Evolutionary conservation across 441 rosid genomes (phyloP), one percentile per base, ranked within the genome.

Genomic region (Hura crepitans): DNA sequence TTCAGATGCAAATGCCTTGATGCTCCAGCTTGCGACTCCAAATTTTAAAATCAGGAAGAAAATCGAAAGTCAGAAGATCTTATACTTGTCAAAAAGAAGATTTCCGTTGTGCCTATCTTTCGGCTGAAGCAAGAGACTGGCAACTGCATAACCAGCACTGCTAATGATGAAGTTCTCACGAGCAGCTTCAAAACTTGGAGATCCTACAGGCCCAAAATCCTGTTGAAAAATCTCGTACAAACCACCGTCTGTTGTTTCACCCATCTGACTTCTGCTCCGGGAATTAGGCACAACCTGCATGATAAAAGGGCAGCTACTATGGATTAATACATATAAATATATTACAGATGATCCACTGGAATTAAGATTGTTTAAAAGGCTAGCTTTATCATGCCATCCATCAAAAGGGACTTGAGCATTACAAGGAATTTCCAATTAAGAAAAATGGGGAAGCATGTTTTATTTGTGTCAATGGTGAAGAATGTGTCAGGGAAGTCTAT

Each of bases 121-220:
- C 4, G 99, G 99, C 72, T 92, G 98, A 69, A 95, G 98, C 77
- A 95, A 74, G 65, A 92, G 96, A 77, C 97, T 95, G 10, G 97
- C 98, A 39, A 95, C 98, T 28, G 99, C 99, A 83, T 92, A 95
- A 77, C 98, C 99, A 17, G 99, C 99, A 74, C 99, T 95, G 80
- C 99, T 95, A 66, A 91, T 75, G 74, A 95, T 87, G 77, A 92
- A 95, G 76, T 95, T 92, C 81, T 91, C 87, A 35, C 99, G 94
- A 8, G 99, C 98, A 56, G 89, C 79, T 84, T 96, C 99, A 71
- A 96, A 96, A 76, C 78, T 77, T 35, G 89, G 80, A 68, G 98
- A 86, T 59, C 99, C 99, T 23, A 95, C 96, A 8, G 96, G 90
- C 74, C 98, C 99, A 77, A 75, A 86, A 81, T 91, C 99, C 79